Conservation (phyloP, 345 rosid genomes). For the Physaria fendleri region DNA sequence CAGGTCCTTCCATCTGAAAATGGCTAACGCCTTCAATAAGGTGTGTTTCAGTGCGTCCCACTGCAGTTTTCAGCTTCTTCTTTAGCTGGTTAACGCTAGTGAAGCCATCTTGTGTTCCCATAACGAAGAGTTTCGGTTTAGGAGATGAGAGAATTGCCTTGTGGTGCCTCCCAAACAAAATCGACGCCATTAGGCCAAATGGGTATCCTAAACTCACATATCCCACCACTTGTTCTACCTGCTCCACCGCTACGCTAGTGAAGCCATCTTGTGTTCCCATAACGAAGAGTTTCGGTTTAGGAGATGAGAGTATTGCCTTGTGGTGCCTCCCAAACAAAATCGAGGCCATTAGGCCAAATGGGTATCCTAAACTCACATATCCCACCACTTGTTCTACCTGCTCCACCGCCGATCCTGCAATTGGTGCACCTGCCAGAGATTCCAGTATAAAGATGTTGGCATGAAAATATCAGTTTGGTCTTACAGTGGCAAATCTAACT, state of each 20-base stretch:
- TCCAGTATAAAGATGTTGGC: neutral
- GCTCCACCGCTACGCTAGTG: too few relatives aligned
- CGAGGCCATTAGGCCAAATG: constrained; percentile 77
- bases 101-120: constrained; percentile 95
- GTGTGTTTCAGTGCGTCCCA: constrained; percentile 60
- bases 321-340: constrained; percentile 85
- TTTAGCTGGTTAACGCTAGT: constrained; percentile 79
- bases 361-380: constrained; percentile 82
- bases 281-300: constrained; percentile 79
- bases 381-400: constrained; percentile 69
- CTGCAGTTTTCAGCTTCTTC: constrained; percentile 67
- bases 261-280: constrained; percentile 97
- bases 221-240: too few relatives aligned
- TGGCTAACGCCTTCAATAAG: constrained; percentile 84
- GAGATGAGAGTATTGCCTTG: constrained; percentile 62
- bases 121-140: constrained; percentile 83
- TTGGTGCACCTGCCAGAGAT: constrained; percentile 74
- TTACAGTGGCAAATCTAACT: neutral
- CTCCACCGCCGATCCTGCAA: constrained; percentile 88
- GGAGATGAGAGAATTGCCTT: constrained; percentile 63
- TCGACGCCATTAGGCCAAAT: constrained; percentile 69
- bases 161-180: constrained; percentile 86
- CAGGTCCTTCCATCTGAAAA: constrained; percentile 95
- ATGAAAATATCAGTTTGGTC: neutral
- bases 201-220: too few relatives aligned